Conservation (phyloP, 2,329 filamentous ascomycete species). For the Didymella exigua region DNA sequence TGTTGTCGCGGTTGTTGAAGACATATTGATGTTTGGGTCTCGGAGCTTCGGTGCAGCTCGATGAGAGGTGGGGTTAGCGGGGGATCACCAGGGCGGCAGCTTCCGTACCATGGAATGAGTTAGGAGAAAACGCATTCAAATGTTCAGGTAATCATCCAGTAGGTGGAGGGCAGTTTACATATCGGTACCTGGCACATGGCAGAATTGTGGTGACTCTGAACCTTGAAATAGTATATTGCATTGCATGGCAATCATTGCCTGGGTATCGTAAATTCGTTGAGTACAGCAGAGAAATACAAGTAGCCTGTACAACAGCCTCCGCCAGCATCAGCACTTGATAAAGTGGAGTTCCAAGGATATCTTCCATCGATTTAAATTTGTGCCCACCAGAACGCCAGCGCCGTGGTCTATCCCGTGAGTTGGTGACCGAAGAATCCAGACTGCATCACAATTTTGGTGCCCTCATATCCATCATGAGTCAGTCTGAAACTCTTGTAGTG, state of each 20-base stretch:
- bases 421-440: not conserved
- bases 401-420: not conserved
- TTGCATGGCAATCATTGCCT: constrained; percentile 12
- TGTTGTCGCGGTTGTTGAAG: constrained; percentile 1
- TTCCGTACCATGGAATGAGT: not conserved
- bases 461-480: constrained; percentile 7
- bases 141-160: too few relatives aligned
- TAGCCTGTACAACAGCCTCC: constrained; percentile 4
- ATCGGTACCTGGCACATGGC: not conserved
- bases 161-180: too few relatives aligned
- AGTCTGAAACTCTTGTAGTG: constrained; percentile 18
- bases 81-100: not conserved
- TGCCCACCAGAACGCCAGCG: not conserved
- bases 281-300: not conserved
- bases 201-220: not conserved
- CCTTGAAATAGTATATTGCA: not conserved
- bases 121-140: not conserved
- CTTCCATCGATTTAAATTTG: not conserved
- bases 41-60: not conserved
- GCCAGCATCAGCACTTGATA: constrained; percentile 17
- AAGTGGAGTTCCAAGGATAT: constrained; percentile 9
- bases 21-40: constrained; percentile 19
- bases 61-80: constrained; percentile 5
- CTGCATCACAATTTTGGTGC: not conserved
- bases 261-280: constrained; percentile 17